Percentiles rank a stretch among this genome's conserved stretches.
These are phyloP conservation scores for Vanilla planifolia DNA, from an alignment of 106 monocot species.

Conservation along the genomic window DNA sequence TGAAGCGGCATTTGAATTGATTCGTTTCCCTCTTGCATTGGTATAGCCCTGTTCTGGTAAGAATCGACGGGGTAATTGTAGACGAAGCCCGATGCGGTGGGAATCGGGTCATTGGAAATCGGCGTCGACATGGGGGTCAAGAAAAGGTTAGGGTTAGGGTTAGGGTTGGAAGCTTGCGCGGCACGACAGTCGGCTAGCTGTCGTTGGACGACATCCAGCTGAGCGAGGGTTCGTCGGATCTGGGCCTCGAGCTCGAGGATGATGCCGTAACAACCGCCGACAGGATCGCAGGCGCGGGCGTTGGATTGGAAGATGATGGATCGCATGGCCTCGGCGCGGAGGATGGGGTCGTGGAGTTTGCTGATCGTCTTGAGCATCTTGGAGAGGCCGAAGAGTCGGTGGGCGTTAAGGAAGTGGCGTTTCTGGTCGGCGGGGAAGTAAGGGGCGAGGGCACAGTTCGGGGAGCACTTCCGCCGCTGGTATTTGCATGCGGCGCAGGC, in stretches of 20 bases:
- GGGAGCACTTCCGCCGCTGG: conserved; percentile 65
- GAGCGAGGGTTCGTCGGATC: conserved; percentile 19
- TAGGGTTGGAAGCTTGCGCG: too few species aligned
- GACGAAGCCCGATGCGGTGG: too few species aligned
- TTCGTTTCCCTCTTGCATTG: too few species aligned
- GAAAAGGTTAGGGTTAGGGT: too few species aligned
- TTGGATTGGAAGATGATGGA: conserved; percentile 55
- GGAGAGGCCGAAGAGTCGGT: conserved; percentile 62
- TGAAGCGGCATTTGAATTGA: too few species aligned
- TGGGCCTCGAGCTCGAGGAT: conserved; percentile 24
- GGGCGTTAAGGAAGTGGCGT: conserved; percentile 46
- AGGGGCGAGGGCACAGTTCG: conserved; percentile 47
- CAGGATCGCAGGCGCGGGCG: conserved; percentile 37
- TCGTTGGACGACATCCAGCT: not conserved
- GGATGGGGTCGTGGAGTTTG: conserved; percentile 9
- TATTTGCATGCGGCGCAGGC: conserved; percentile 82
- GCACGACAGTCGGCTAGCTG: too few species aligned
- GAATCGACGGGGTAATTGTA: too few species aligned
- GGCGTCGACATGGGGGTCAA: too few species aligned
- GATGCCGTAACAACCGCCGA: conserved; percentile 47
- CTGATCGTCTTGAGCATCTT: conserved; percentile 46
- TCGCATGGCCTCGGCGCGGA: conserved; percentile 35
- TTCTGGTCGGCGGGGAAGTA: conserved; percentile 66
- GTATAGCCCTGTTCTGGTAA: too few species aligned
- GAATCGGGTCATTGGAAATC: too few species aligned